Evolutionary conservation across 495 filamentous ascomycete genomes (phyloP).

Genomic region (Jackrogersella minutella): DNA sequence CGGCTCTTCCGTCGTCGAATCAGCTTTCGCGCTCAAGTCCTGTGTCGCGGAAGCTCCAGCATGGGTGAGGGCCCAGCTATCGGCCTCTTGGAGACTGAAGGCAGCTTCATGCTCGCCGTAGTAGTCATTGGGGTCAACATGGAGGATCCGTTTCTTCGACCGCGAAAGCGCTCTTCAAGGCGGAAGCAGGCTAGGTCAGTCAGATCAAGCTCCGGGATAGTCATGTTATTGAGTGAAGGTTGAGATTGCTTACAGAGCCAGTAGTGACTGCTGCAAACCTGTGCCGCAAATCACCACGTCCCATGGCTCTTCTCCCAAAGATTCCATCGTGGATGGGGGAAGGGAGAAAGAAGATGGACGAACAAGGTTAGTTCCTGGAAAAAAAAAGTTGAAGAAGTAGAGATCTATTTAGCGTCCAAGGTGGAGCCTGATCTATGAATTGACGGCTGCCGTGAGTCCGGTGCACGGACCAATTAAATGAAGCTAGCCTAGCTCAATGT

Average conservation of each 20-base stretch:
- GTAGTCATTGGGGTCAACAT: constrained; percentile 85
- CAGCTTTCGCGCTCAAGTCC: not conserved
- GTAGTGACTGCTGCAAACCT: constrained; percentile 85
- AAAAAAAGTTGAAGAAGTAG: constrained; percentile 49
- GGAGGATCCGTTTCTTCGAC: constrained; percentile 89
- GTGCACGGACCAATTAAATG: constrained; percentile 8
- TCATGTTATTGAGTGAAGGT: constrained; percentile 5
- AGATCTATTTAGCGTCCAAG: constrained; percentile 36
- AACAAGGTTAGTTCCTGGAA: constrained; percentile 24
- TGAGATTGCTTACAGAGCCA: constrained; percentile 79
- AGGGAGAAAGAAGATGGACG: constrained; percentile 32
- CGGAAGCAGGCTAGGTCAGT: constrained; percentile 66
- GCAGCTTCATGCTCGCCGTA: constrained; percentile 90
- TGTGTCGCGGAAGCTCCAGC: constrained; percentile 13
- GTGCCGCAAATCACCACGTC: constrained; percentile 92
- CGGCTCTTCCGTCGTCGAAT: not conserved
- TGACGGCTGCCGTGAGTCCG: constrained; percentile 8
- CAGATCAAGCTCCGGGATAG: constrained; percentile 56
- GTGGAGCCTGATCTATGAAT: constrained; percentile 21
- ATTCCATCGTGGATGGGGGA: constrained; percentile 69
- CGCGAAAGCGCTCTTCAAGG: constrained; percentile 84
- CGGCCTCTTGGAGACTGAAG: constrained; percentile 83
- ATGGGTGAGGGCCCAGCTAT: constrained; percentile 68
- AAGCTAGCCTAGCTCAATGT: too few relatives aligned
- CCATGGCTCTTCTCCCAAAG: constrained; percentile 81